Evolutionary conservation across 1,284 basidiomycete genomes (phyloP), one percentile per base, ranked within the genome.

Genomic region (Agroathelia rolfsii): DNA sequence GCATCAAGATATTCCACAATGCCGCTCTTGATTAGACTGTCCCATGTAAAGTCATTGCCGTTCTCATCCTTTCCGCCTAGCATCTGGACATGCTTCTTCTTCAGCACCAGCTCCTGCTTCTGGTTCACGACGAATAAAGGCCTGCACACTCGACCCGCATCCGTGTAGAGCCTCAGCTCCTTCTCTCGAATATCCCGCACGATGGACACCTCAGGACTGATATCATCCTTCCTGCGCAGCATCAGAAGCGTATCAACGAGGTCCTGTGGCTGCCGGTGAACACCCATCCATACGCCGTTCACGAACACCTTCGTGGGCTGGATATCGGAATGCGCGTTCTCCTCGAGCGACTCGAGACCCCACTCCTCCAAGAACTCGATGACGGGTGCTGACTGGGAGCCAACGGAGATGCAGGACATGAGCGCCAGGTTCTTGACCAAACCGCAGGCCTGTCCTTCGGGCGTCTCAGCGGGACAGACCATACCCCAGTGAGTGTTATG

Each of bases 401-500:
- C 95, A 44, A 98, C 94, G 24, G 95, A 97, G 41, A 98, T 95
- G 59, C 90, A 94, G 6, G 93, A 70, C 93, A 98, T 96, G 45
- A 98, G 76, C 6, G 94, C 88, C 40, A 99, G 64, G 59, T 99
- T 98, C 68, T 99, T 98, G 59, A 98, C 95, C 28, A 98, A 73
- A 61, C 94, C 94, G 63, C 94, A 99, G 41, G 94, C 95, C 57
- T 98, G 94, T 36, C 94, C 94, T 80, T 99, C 94, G 5, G 94
- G 94, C 8, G 94, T 99, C 59, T 99, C 94, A 31, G 95, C 95
- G 25, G 94, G 95, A 53, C 92, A 96, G 8, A 99, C 94, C 92
- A 98, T 96, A 28, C 94, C 94, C 94, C 94, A 99, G 53, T 99
- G 94, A 2, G 95, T 97, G 55, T 98, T 98, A 61, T 99, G 95